A percentile compares a stretch with the other conserved stretches of the same genome.
Evolutionary conservation across 495 filamentous ascomycete genomes (phyloP).

Genomic region (Tirmania nivea): DNA sequence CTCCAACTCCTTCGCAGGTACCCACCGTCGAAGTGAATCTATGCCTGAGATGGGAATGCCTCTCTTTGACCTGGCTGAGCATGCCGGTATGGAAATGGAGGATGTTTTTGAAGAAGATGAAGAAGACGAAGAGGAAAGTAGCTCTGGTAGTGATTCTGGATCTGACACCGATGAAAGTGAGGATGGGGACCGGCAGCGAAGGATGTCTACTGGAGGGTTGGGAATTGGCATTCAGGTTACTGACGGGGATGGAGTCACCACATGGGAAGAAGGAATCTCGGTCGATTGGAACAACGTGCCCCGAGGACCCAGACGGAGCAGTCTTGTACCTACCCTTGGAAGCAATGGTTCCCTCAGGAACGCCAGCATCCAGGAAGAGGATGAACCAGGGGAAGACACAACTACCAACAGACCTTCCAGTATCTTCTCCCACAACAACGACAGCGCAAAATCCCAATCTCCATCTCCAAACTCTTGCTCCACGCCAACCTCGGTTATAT

Average conservation of each 20-base stretch:
- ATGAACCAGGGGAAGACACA: neutral
- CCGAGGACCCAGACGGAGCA: neutral
- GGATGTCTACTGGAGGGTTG: constrained; percentile 20
- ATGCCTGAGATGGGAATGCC: constrained; percentile 52
- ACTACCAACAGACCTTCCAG: neutral
- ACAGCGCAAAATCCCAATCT: neutral
- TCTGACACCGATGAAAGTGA: constrained; percentile 23
- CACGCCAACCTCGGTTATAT: constrained; percentile 14
- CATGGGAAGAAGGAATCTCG: constrained; percentile 14
- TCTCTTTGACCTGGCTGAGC: constrained; percentile 47
- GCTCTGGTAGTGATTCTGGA: constrained; percentile 21
- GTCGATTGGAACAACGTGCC: constrained; percentile 9
- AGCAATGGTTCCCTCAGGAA: neutral
- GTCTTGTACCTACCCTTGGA: neutral
- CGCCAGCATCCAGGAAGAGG: neutral
- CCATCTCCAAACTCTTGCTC: constrained; percentile 10
- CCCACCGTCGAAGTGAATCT: constrained; percentile 78
- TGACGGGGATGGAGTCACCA: constrained; percentile 20
- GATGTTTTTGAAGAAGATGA: constrained; percentile 97
- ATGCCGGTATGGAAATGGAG: constrained; percentile 44
- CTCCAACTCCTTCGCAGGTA: constrained; percentile 15
- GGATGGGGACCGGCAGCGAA: constrained; percentile 11
- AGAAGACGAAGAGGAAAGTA: constrained; percentile 31
- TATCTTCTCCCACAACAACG: constrained; percentile 3
- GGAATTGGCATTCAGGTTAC: constrained; percentile 33